Base-by-base conservation (phyloP, 1,139 yeast genomes). In the Yarrowia galli region DNA sequence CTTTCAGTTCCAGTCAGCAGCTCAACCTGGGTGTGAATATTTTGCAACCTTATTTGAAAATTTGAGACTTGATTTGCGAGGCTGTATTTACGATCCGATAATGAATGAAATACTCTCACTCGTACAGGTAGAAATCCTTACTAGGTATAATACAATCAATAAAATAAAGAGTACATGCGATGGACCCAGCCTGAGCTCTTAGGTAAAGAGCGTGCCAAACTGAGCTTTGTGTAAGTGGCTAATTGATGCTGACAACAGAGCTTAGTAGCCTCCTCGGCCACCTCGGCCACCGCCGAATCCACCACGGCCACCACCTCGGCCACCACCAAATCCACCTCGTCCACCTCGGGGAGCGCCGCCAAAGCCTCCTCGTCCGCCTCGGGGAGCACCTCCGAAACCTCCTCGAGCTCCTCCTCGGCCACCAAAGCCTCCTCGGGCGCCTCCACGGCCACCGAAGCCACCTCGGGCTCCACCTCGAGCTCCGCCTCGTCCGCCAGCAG, bases 401-500 rank as follows among this genome's bases (percentile, higher is more conserved):
- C 86, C 79, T 70, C 81, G 76, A n/a, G 75, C 79, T 65, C 80
- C 73, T 67, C 82, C 78, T 67, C 81, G 81, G 66, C 77, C 77
- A 61, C 81, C 74, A 36, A 75, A 78, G 60, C 82, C 77, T 45
- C 79, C 78, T 70, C 81, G 76, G 38, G 75, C 78, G 63, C 81
- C 73, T 67, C 83, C 79, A 67, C 82, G 81, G 66, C 86, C 85
- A 63, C 86, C 85, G 69, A 82, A 73, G 70, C 78, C 82, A 53
- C 82, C 78, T 68, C 79, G 77, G 42, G 79, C 75, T 60, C 84
- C 82, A 70, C 83, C 78, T 61, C 80, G 80, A 65, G 84, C 83
- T 56, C 82, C 81, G 61, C 85, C 80, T 43, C 84, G 84, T 56
- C 85, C 81, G 65, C 83, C 82, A 72, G 85, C 82, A 72, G 87